Conservation (phyloP, 2,329 filamentous ascomycete species). For the Karstenula rhodostoma region DNA sequence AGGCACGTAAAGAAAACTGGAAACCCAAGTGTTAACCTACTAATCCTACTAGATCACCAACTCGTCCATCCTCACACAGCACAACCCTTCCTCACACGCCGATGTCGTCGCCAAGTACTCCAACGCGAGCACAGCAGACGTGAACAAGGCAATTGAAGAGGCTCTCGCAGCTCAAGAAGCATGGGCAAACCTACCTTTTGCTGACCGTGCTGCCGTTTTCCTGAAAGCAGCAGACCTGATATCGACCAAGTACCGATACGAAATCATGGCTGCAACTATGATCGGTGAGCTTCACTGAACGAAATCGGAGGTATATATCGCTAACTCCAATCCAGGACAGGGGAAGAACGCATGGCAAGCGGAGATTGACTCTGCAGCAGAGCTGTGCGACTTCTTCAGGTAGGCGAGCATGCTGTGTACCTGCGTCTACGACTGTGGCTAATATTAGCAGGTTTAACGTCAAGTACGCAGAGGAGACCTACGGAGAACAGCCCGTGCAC, state of each 20-base stretch:
- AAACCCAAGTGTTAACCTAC: conserved; percentile 12
- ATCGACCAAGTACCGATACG: conserved; percentile 91
- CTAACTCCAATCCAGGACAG: conserved; percentile 70
- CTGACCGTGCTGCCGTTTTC: conserved; percentile 91
- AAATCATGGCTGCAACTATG: conserved; percentile 96
- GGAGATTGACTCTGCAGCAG: conserved; percentile 96
- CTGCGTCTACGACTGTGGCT: conserved; percentile 10
- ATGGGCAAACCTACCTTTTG: conserved; percentile 88
- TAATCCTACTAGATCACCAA: conserved; percentile 67
- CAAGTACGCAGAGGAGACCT: conserved; percentile 90
- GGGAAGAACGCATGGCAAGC: conserved; percentile 99
- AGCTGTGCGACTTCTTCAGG: conserved; percentile 89
- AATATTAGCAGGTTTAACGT: conserved; percentile 75
- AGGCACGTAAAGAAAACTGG: conserved; percentile 61
- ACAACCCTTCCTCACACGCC: conserved; percentile 83
- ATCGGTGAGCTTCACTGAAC: too few species aligned
- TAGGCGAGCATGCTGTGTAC: conserved; percentile 27
- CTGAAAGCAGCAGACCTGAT: conserved; percentile 95
- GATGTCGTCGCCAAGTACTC: conserved; percentile 83
- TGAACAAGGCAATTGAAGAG: conserved; percentile 80
- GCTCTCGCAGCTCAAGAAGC: conserved; percentile 84
- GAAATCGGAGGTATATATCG: too few species aligned
- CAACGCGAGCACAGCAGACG: conserved; percentile 78
- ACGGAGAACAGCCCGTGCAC: conserved; percentile 84
- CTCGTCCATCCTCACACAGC: conserved; percentile 71